These are phyloP conservation scores for Hirschioporus abietinus DNA, from an alignment of 768 basidiomycete genomes.

Conservation along the genomic window DNA sequence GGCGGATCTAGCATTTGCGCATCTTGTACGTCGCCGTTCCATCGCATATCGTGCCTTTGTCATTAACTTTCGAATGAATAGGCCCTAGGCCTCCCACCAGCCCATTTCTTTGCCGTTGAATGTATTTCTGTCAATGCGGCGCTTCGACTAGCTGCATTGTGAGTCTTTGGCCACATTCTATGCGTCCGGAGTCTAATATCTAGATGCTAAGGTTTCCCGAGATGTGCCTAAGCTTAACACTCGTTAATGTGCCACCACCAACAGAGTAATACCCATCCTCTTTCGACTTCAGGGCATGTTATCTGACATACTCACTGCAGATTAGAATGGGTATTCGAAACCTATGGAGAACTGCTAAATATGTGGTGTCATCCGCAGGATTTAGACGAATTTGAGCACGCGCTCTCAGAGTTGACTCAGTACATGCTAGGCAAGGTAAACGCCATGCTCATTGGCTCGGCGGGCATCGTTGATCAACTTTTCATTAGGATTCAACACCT, in stretches of 20 bases:
- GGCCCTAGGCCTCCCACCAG: conserved; percentile 58
- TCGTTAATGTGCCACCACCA: conserved; percentile 64
- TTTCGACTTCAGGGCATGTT: conserved; percentile 3
- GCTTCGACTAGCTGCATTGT: conserved; percentile 63
- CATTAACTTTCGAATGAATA: conserved; percentile 21
- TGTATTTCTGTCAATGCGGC: conserved; percentile 50
- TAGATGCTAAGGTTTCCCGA: conserved; percentile 56
- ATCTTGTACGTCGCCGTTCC: conserved; percentile 40
- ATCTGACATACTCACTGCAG: conserved; percentile 28
- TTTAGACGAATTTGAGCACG: conserved; percentile 61
- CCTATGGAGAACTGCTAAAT: conserved; percentile 59
- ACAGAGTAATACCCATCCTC: conserved; percentile 45
- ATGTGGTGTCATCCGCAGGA: conserved; percentile 63
- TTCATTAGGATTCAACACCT: conserved; percentile 40
- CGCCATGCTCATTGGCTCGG: conserved; percentile 7
- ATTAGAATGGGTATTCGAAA: conserved; percentile 51
- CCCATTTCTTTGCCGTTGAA: conserved; percentile 71
- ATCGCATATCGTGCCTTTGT: background rate
- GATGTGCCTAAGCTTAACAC: conserved; percentile 57
- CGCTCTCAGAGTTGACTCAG: conserved; percentile 51
- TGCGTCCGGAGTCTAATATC: background rate
- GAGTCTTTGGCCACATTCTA: conserved; percentile 22
- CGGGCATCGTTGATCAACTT: conserved; percentile 4
- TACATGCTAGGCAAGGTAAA: conserved; percentile 55
- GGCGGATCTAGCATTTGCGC: conserved; percentile 66